Base-by-base conservation (phyloP, 768 basidiomycete species). In the Naganishia randhawae region DNA sequence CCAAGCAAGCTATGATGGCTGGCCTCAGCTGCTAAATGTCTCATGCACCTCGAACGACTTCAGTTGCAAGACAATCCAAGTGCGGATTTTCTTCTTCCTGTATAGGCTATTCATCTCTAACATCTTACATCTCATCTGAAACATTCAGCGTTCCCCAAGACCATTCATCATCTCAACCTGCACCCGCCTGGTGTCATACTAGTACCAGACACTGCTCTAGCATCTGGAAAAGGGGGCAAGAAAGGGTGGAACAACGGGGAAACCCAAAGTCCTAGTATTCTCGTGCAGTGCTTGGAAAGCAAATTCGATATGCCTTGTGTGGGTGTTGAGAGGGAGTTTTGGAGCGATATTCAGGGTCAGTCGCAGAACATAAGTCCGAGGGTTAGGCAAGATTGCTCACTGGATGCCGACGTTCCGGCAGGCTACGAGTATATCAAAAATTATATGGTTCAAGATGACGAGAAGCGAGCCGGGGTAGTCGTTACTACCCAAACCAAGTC, bases 401-500 rank as follows among this genome's bases (percentile, higher is more conserved):
- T 3, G 33, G 13, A 11, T 22, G 19, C 13, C 3, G 45, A 37
- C 37, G 33, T 57, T 39, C 17, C 52, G 65, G n/a, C 31, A 75
- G 91, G 91, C 5, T 84, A 90, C 29, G 88, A 91, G 50, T 91
- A 91, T 67, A 81, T 94, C 65, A 84, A 85, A 19, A 88, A 91
- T 70, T 82, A 93, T 7, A 88, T 87, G 66, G 85, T 90, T 0
- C 87, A 92, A 53, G 88, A 91, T 72, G 88, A 92, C 65, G 89
- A 90, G 31, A 55, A 41, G 72, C 84, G 89, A 33, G 86, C 91
- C 0, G 91, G 87, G 5, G 90, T 87, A 0, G 82, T 94, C 32
- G 83, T 94, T 14, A 86, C 90, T 0, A 85, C 87, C 0, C 86
- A 88, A 5, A 88, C 88, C 78, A 93, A 94, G 92, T 86, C 63